Evolutionary conservation across 1,284 basidiomycete species (phyloP).

Genomic region (Cryptococcus hybrid): DNA sequence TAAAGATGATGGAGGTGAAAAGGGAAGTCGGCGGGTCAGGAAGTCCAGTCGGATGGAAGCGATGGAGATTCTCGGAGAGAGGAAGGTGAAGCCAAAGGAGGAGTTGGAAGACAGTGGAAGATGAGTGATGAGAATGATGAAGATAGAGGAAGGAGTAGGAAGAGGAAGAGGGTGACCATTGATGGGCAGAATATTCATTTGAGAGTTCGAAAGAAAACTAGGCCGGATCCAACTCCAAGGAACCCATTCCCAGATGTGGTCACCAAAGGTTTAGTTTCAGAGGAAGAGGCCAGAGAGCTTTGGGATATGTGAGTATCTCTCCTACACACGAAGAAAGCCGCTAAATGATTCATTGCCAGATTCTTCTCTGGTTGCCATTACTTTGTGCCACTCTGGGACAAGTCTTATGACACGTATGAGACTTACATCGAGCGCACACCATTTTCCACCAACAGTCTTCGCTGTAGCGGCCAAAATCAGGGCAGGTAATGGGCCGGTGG

Average conservation of each 20-base stretch:
- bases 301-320: slow-evolving; percentile 68
- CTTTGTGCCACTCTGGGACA: slow-evolving; percentile 91
- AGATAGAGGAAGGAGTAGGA: slow-evolving; percentile 20
- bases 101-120: neutral
- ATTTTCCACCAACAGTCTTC: slow-evolving; percentile 68
- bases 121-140: slow-evolving; percentile 4
- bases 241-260: slow-evolving; percentile 54
- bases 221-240: slow-evolving; percentile 78
- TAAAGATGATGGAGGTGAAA: slow-evolving; percentile 7
- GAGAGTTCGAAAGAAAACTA: slow-evolving; percentile 80
- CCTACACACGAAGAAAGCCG: neutral
- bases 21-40: neutral
- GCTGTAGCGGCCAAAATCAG: slow-evolving; percentile 88
- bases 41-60: neutral
- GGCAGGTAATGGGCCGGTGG: slow-evolving; percentile 79
- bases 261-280: slow-evolving; percentile 64
- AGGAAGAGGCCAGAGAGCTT: slow-evolving; percentile 75
- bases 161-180: slow-evolving; percentile 35
- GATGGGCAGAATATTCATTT: slow-evolving; percentile 33
- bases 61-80: neutral
- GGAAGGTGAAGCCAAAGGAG: slow-evolving; percentile 5
- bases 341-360: slow-evolving; percentile 51
- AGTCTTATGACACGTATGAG: slow-evolving; percentile 85
- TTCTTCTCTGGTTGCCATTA: slow-evolving; percentile 95
- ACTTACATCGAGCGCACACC: slow-evolving; percentile 83